Evolutionary conservation across 179 eudicot genomes (phyloP), one percentile per base, ranked within the genome.

Genomic region (Beta macrorhiza): DNA sequence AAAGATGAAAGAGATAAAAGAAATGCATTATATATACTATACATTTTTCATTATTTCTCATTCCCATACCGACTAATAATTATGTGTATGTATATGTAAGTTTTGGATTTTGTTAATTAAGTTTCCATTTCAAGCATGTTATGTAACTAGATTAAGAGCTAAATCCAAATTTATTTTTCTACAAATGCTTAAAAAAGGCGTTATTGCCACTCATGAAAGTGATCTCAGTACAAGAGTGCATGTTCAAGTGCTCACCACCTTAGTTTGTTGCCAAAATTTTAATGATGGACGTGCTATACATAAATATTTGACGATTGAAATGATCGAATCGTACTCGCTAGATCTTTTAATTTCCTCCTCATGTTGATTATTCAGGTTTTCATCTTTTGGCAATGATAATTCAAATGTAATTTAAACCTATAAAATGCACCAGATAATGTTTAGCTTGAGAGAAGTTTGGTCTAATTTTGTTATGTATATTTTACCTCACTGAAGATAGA

Each of bases 211-310:
- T 72, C 70, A 72, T 72, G 71, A 72, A 72, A 47, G 78, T 56
- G 70, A 79, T 62, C 65, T 29, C 16, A 69, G 56, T 45, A 61
- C 49, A 59, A 72, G 71, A 51, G 29, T 72, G 25, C 42, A 67
- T 58, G 61, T 37, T 78, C 9, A 78, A 49, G 62, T 78, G 74
- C 67, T 67, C 63, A 67, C 74, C 74, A 32, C 74, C 64, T 67
- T 65, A 32, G 0, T 78, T 67, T 67, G 61, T 78, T 51, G 1
- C 73, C 19, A 13, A 47, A 47, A 62, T 12, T 14, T 65, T 55
- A 51, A 78, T 78, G 29, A 67, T 52, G 29, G 6, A 55, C 67
- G 37, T 68, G 7, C 63, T 32, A 56, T 67, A 58, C 5, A 42
- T 42, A 9, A 7, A 42, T 19, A 0, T 44, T 45, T 12, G 44